Evolutionary conservation across 2,329 filamentous ascomycete genomes (phyloP), one percentile per base, ranked within the genome.

Genomic region (Microdochium paspali): DNA sequence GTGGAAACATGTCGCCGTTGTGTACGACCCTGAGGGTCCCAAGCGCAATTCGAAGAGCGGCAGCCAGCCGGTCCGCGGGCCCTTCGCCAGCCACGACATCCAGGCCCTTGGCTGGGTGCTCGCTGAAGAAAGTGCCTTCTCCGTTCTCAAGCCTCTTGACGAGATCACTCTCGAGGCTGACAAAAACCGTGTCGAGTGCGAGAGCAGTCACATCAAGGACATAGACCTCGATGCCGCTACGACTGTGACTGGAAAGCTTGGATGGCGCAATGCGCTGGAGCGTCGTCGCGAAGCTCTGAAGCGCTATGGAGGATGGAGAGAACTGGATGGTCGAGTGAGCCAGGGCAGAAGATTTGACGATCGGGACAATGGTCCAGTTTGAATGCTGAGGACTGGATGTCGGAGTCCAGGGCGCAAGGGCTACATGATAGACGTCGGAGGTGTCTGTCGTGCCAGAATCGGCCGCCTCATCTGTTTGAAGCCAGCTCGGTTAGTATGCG

Each of bases 341-440:
- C 40, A 90, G 73, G 10, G 78, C 75, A 40, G 79, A 73, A 39
- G 82, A 82, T 53, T 74, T 71, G 21, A 74, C 74, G 50, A 95
- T 79, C 1, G 91, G 87, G 28, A 97, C 78, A 45, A 97, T 79
- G 7, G 89, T 89, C 93, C 93, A 98, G 44, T 78, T 75, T 18
- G 81, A 78, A 49, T 82, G 79, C 60, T 85, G 73, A 20, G 77
- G 66, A 5, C 67, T 70, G 30, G 72, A 64, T 47, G 68, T 72
- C 12, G 87, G 84, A 1, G 77, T 70, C 84, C 85, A 90, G 3
- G 85, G 85, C 44, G 85, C 80, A 53, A 90, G 79, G 39, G 86
- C 86, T 53, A 90, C 76, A 61, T 89, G 77, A 50, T 79, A 70
- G 48, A 77, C 59, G 23, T 74, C 66, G 50, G 67, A 65, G 24